Conservation (phyloP, 768 basidiomycete species). For the Rhodocollybia butyracea region DNA sequence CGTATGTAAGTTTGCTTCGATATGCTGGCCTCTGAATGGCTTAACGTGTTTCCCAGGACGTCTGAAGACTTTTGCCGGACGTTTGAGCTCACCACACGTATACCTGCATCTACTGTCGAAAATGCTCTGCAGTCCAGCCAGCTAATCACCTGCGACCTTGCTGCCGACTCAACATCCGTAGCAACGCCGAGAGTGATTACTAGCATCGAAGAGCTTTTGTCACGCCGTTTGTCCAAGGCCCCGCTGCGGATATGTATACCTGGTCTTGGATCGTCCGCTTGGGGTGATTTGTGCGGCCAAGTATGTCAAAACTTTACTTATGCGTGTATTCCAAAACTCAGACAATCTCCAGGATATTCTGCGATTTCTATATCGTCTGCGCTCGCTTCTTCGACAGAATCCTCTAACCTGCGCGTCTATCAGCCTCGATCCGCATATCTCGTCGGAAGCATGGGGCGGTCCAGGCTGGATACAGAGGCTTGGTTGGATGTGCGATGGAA, state of each 20-base stretch:
- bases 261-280: conserved; percentile 57
- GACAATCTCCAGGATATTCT: conserved; percentile 52
- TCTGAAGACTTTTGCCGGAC: conserved; percentile 60
- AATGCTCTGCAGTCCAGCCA: conserved; percentile 36
- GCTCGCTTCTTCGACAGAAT: conserved; percentile 53
- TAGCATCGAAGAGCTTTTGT: conserved; percentile 26
- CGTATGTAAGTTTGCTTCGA: conserved; percentile 39
- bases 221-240: conserved; percentile 21
- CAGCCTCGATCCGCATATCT: conserved; percentile 62
- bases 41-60: conserved; percentile 31
- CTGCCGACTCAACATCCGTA: background rate
- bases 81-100: conserved; percentile 69
- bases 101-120: conserved; percentile 51
- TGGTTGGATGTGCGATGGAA: conserved; percentile 76
- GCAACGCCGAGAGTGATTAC: conserved; percentile 20
- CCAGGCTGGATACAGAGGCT: conserved; percentile 74
- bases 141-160: conserved; percentile 29
- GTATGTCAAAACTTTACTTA: conserved; percentile 33
- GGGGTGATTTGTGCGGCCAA: conserved; percentile 60
- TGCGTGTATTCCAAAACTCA: background rate
- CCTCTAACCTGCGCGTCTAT: conserved; percentile 65
- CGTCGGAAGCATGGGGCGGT: conserved; percentile 55
- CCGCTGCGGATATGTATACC: conserved; percentile 62
- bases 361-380: conserved; percentile 68
- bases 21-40: background rate